Evolutionary conservation across 306 rosid genomes (phyloP).

Genomic region (Canavalia gladiata): DNA sequence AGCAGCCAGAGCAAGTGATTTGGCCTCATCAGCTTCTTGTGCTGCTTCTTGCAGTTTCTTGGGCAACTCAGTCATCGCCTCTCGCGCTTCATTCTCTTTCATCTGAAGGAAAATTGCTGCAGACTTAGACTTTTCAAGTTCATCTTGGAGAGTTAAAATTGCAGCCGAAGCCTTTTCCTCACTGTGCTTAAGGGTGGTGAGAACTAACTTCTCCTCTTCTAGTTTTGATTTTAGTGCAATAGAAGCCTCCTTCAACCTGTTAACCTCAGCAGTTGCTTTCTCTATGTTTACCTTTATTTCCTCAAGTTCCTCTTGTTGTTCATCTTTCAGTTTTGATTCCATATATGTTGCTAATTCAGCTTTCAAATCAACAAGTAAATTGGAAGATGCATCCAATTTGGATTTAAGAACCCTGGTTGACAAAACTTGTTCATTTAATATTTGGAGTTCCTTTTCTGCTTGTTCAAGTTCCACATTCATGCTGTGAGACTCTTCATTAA

Average conservation of each 20-base stretch:
- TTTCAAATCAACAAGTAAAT: constrained; percentile 74
- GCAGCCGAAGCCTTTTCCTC: constrained; percentile 79
- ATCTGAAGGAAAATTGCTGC: constrained; percentile 65
- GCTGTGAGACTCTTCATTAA: constrained; percentile 66
- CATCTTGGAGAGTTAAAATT: constrained; percentile 67
- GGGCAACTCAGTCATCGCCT: constrained; percentile 72
- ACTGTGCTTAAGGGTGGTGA: constrained; percentile 61
- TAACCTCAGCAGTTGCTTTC: constrained; percentile 75
- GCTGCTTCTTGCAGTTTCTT: constrained; percentile 75
- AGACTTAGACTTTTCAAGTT: constrained; percentile 71
- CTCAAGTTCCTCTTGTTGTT: constrained; percentile 61
- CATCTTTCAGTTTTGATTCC: constrained; percentile 78
- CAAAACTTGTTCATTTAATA: constrained; percentile 66
- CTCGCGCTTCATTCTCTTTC: constrained; percentile 77
- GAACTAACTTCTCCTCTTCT: constrained; percentile 73
- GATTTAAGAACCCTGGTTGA: constrained; percentile 79
- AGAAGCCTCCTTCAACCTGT: constrained; percentile 73
- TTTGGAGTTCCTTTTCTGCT: constrained; percentile 77
- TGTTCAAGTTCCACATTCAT: constrained; percentile 75
- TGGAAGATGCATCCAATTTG: constrained; percentile 74
- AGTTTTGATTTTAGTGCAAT: constrained; percentile 69
- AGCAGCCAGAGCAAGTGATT: constrained; percentile 66
- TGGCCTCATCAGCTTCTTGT: constrained; percentile 78
- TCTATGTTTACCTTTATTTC: constrained; percentile 78
- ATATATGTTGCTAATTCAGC: constrained; percentile 76